These are phyloP conservation scores for Acer yangbiense DNA, from an alignment of 345 rosid genomes.

Conservation along the genomic window DNA sequence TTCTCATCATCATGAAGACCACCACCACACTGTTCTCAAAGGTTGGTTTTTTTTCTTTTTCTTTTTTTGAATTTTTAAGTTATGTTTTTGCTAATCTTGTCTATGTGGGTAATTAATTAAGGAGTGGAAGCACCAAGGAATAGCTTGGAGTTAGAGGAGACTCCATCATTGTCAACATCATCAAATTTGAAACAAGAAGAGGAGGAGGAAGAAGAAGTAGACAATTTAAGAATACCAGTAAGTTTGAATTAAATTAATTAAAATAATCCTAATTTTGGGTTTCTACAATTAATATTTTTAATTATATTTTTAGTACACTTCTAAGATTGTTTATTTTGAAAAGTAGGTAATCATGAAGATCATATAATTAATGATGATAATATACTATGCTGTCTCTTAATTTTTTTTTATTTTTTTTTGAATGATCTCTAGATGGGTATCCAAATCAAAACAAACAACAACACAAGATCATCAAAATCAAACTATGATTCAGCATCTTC, in stretches of 20 bases:
- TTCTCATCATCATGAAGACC: conserved; percentile 20
- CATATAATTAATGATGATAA: conserved; percentile 9
- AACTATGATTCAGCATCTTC: conserved; percentile 32
- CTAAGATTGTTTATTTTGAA: conserved; percentile 27
- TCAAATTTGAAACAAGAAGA: conserved; percentile 19
- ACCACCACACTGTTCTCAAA: conserved; percentile 31
- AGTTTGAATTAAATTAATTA: conserved; percentile 22
- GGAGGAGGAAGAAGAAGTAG: conserved; percentile 33
- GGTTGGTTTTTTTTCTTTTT: conserved; percentile 34
- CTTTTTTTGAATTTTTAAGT: conserved; percentile 6
- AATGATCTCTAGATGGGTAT: conserved; percentile 55
- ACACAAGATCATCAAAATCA: conserved; percentile 34
- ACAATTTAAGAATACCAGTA: conserved; percentile 52
- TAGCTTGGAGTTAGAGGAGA: conserved; percentile 73
- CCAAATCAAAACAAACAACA: conserved; percentile 60
- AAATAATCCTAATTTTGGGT: conserved; percentile 23
- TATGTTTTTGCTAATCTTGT: background rate
- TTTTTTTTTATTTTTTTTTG: background rate
- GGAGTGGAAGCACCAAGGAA: conserved; percentile 80
- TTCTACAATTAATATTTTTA: background rate
- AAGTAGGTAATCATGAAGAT: conserved; percentile 28
- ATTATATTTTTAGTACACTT: background rate
- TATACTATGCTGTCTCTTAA: background rate
- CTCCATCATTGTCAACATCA: conserved; percentile 43
- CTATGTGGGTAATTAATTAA: conserved; percentile 32